Evolutionary conservation across 2,329 filamentous ascomycete genomes (phyloP).

Genomic region (Xylaria sp.): DNA sequence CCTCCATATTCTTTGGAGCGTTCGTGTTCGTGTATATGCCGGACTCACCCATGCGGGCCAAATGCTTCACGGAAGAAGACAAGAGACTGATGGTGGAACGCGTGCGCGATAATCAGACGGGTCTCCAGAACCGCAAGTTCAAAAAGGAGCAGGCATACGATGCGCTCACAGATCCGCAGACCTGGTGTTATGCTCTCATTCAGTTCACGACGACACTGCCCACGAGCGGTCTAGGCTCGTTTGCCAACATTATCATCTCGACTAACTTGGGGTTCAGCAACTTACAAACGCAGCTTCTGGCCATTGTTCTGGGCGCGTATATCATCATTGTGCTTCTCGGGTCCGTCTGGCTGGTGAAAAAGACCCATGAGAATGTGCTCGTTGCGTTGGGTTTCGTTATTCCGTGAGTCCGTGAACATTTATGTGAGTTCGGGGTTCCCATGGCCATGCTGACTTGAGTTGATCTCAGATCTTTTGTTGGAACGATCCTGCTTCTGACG

Average conservation of each 20-base stretch:
- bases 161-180: constrained; percentile 59
- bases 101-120: constrained; percentile 55
- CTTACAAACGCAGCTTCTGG: constrained; percentile 65
- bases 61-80: constrained; percentile 61
- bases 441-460: constrained; percentile 1
- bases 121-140: constrained; percentile 51
- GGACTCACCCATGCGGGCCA: constrained; percentile 66
- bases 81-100: constrained; percentile 60
- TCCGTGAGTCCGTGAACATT: constrained; percentile 45
- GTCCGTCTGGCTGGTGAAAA: constrained; percentile 64
- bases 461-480: constrained; percentile 55
- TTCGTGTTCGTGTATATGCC: constrained; percentile 61
- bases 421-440: background rate
- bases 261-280: constrained; percentile 59
- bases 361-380: constrained; percentile 61
- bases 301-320: constrained; percentile 69
- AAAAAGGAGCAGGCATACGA: constrained; percentile 44
- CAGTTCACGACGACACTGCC: constrained; percentile 68
- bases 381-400: constrained; percentile 62
- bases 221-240: constrained; percentile 66
- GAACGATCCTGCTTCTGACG: constrained; percentile 67
- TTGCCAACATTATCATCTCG: constrained; percentile 66
- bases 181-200: constrained; percentile 59
- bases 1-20: constrained; percentile 58
- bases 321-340: constrained; percentile 65